Conservation (phyloP, 768 basidiomycete genomes). For the Cystofilobasidium ferigula region DNA sequence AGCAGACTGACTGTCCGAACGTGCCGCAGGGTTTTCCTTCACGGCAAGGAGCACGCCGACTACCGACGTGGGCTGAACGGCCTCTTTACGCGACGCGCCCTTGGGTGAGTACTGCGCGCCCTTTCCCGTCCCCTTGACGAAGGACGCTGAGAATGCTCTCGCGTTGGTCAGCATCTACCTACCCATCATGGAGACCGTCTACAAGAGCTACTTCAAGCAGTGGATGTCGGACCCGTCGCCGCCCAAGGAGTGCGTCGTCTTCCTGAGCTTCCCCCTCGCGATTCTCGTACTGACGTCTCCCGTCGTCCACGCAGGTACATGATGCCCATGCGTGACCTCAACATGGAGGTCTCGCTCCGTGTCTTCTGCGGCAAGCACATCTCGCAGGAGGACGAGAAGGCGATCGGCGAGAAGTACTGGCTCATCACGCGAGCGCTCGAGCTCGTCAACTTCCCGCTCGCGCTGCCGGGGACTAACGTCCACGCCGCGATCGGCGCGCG, state of each 20-base stretch:
- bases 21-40: conserved; percentile 78
- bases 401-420: conserved; percentile 93
- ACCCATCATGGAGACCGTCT: conserved; percentile 66
- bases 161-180: conserved; percentile 57
- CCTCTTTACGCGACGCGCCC: conserved; percentile 87
- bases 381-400: conserved; percentile 59
- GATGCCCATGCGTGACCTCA: conserved; percentile 82
- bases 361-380: conserved; percentile 93
- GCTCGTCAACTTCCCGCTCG: conserved; percentile 95
- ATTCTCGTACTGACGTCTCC: background rate
- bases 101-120: conserved; percentile 50
- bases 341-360: conserved; percentile 92
- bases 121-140: background rate
- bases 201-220: conserved; percentile 58
- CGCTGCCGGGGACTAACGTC: conserved; percentile 90
- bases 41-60: conserved; percentile 81
- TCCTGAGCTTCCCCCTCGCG: background rate
- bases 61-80: conserved; percentile 83
- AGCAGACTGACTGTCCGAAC: background rate
- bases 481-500: conserved; percentile 86
- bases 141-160: too few species aligned
- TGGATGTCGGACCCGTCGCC: conserved; percentile 54
- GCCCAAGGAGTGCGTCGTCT: conserved; percentile 41
- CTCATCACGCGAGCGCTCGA: conserved; percentile 86
- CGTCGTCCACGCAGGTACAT: conserved; percentile 42